These are phyloP conservation scores for Xylaria sp. DNA, from an alignment of 2,329 filamentous ascomycete species.

Conservation along the genomic window DNA sequence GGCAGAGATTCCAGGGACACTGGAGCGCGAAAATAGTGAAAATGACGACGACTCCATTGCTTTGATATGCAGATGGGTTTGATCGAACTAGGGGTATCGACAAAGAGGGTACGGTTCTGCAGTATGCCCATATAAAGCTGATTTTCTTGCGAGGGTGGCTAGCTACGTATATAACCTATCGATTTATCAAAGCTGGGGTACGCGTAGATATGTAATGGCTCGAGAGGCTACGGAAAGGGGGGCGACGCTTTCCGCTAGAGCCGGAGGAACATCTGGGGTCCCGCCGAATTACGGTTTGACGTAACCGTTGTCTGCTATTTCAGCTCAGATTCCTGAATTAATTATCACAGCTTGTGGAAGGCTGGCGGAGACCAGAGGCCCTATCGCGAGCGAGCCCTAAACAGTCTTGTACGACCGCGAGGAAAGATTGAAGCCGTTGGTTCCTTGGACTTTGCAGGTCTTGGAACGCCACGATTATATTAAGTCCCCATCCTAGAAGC, in stretches of 20 bases:
- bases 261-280: conserved; percentile 1
- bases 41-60: conserved; percentile 10
- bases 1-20: neutral
- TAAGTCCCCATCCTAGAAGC: conserved; percentile 16
- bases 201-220: neutral
- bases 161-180: neutral
- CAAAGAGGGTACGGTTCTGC: neutral
- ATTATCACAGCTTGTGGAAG: conserved; percentile 2
- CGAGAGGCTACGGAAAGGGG: neutral
- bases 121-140: neutral
- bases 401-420: conserved; percentile 2
- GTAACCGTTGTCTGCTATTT: neutral
- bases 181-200: conserved; percentile 6
- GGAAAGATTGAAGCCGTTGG: neutral
- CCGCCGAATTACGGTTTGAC: conserved; percentile 6
- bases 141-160: conserved; percentile 1
- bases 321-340: neutral
- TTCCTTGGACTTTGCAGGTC: conserved; percentile 15
- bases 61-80: neutral
- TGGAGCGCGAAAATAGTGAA: neutral
- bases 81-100: neutral
- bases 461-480: conserved; percentile 27
- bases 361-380: neutral
- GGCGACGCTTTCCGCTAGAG: conserved; percentile 1
- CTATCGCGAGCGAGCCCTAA: conserved; percentile 10